Evolutionary conservation across 1,139 yeast species (phyloP), one percentile per base, ranked within the genome.

Genomic region (Diutina catenulata): DNA sequence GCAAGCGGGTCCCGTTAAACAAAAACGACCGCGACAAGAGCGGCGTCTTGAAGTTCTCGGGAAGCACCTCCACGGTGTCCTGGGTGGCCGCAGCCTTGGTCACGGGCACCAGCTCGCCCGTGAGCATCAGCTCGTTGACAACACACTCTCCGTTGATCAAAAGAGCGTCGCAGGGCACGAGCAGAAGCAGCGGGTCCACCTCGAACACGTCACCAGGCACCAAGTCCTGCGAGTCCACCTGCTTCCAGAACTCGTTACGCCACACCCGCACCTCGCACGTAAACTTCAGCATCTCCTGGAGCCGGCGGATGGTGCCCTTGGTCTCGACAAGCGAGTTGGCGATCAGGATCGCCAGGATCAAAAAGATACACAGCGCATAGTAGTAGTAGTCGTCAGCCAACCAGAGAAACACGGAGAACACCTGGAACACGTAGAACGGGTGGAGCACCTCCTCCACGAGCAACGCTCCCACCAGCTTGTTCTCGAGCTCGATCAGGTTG

Each of bases 51-150:
- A 74, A 73, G 49, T 73, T 79, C 36, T 63, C 64, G 16, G 72
- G 67, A 32, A 86, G 57, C 14, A 63, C 64, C 23, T 62, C 61
- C 33, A 86, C 70, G 0, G 79, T 70, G 15, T 76, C 86, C 21
- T 70, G 71, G 0, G 71, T 62, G 2, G 94, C 87, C 3, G 81
- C 70, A 4, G 66, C 46, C 54, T 91, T 91, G 0, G 95, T 74
- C 2, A 91, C 95, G 0, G 99, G 98, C 1, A 91, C 97, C 41
- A 96, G 86, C 55, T 91, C 99, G 29, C 99, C 99, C 0, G 97
- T 91, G 24, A 88, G 69, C 94, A 88, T 88, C 9, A 95, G 82
- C 54, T 88, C 97, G 56, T 91, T 91, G 14, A 88, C 81, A 41
- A 91, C 86, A 56, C 94, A 84, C 53, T 87, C 97, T 39, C 98